phyloP scores from a whole-genome alignment of 176 grass and related monocot species.

The Metroxylon sagu region DNA sequence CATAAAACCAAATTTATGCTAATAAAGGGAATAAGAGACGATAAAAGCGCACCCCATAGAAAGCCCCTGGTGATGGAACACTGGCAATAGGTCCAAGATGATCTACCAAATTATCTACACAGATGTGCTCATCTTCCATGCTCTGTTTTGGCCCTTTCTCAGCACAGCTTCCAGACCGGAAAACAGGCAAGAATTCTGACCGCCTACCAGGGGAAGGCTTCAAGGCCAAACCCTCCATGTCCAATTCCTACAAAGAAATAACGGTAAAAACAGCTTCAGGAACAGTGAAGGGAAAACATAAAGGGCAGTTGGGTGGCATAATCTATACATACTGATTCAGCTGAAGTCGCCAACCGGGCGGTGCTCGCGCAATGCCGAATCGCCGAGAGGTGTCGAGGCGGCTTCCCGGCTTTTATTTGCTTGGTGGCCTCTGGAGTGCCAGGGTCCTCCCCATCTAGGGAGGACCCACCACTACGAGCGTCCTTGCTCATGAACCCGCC shows the following conservation, averaged over 20 bases:
- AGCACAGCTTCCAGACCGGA: slow-evolving; percentile 68
- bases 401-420: slow-evolving; percentile 34
- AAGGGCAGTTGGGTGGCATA: not conserved
- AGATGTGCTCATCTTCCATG: slow-evolving; percentile 95
- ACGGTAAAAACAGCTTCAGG: not conserved
- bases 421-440: not conserved
- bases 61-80: slow-evolving; percentile 71
- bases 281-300: not conserved
- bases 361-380: slow-evolving; percentile 64
- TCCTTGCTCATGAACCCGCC: not conserved
- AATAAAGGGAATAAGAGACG: not conserved
- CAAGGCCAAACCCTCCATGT: slow-evolving; percentile 40
- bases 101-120: slow-evolving; percentile 69
- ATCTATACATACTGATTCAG: slow-evolving; percentile 36
- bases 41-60: slow-evolving; percentile 62
- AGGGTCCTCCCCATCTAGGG: slow-evolving; percentile 6
- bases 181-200: slow-evolving; percentile 47
- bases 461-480: not conserved
- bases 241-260: slow-evolving; percentile 42
- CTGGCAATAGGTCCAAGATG: slow-evolving; percentile 30
- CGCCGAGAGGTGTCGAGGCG: slow-evolving; percentile 53
- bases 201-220: slow-evolving; percentile 51
- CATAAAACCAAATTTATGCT: no score
- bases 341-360: slow-evolving; percentile 43
- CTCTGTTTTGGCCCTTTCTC: slow-evolving; percentile 57